Evolutionary conservation across 345 rosid species (phyloP).

Genomic region (Populus simonii): DNA sequence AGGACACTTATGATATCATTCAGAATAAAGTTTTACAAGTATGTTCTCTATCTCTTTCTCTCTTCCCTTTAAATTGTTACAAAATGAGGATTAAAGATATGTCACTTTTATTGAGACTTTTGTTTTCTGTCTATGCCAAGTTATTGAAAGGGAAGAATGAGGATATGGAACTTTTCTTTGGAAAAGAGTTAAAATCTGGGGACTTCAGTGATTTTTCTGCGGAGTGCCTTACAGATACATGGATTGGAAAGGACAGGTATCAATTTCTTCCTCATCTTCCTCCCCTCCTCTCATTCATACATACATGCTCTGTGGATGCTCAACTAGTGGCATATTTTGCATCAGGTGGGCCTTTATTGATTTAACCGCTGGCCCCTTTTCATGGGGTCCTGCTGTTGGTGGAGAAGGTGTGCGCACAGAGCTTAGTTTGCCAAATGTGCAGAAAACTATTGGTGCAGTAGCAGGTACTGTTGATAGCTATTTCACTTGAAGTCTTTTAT

Average conservation of each 20-base stretch:
- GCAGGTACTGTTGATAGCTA: conserved; percentile 49
- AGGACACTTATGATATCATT: conserved; percentile 63
- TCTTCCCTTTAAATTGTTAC: neutral
- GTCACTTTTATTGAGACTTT: conserved; percentile 2
- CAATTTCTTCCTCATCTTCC: conserved; percentile 28
- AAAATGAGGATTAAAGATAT: neutral
- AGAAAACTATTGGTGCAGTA: conserved; percentile 92
- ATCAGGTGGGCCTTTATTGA: conserved; percentile 95
- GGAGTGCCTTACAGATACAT: conserved; percentile 89
- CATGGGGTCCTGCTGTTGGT: conserved; percentile 99
- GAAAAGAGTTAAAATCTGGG: conserved; percentile 64
- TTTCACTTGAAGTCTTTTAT: neutral
- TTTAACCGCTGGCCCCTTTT: conserved; percentile 89
- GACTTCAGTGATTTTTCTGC: conserved; percentile 63
- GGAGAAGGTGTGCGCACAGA: conserved; percentile 99
- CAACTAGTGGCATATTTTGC: conserved; percentile 11
- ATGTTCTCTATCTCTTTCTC: conserved; percentile 12
- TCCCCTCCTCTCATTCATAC: neutral
- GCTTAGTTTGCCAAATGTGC: conserved; percentile 85
- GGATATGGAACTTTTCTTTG: conserved; percentile 60
- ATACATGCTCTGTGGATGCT: neutral
- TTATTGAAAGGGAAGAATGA: conserved; percentile 65
- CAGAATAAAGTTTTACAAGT: conserved; percentile 80
- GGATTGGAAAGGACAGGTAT: conserved; percentile 96
- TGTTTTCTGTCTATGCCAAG: conserved; percentile 34